Base-by-base conservation (phyloP, 495 filamentous ascomycete genomes). In the Daldinia bambusicola region DNA sequence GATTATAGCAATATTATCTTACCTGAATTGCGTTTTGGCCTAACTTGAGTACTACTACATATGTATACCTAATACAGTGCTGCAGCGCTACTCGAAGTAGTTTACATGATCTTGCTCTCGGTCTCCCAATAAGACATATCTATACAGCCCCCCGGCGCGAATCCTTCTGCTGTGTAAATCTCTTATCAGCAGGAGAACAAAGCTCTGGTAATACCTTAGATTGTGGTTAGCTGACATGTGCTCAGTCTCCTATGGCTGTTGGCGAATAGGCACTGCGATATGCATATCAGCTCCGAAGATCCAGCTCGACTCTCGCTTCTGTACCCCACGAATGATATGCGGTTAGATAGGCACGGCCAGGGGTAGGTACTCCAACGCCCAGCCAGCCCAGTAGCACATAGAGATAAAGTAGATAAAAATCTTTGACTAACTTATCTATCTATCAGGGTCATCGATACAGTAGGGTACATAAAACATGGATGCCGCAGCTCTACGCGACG, bases 401-500 rank as follows among this genome's bases (percentile, higher is more conserved):
- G 13, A 53, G 50, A 53, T 53, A 53, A 53, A 53, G 30, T 12
- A 53, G 50, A 32, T 32, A 53, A 53, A 52, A 52, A 16, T n/a
- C 6, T 20, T 30, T 53, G 50, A 53, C 50, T 31, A 32, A 70
- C 57, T 58, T 68, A 72, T 65, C 64, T 68, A 72, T 65, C 64
- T 66, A 57, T 52, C 38, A 53, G 9, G 30, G 37, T 31, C 63
- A 67, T 55, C 52, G 52, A 37, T 69, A 26, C 31, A 12, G 26
- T 26, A 26, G 26, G 26, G 18, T 45, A 36, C 31, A 56, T 56
- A 56, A 73, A 66, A 66, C 55, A 73, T 73, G 70, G 61, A 66
- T 66, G 57, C 70, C 32, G 22, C 59, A 20, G 32, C 53, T 4
- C 10, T 61, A 34, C 60, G 55, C 69, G 50, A 57, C 60, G 40